A percentile compares a stretch with the other conserved stretches of the same genome.
These are phyloP conservation scores for Chaetomium sp. DNA, from an alignment of 2,329 filamentous ascomycete genomes.

Conservation along the genomic window DNA sequence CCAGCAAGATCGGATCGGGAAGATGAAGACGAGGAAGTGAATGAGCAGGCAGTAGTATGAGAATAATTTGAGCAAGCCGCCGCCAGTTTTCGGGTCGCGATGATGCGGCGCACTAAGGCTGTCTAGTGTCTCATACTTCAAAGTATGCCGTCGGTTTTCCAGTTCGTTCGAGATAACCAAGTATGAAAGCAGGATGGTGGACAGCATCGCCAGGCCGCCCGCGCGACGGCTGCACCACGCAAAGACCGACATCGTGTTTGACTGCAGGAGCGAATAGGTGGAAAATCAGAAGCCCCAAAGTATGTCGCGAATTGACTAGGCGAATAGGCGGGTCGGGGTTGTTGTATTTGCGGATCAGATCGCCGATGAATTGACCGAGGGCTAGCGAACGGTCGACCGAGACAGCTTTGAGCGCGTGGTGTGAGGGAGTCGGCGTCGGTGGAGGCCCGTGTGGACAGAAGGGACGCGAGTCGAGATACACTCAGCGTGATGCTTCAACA, in stretches of 20 bases:
- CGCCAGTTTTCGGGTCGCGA: slow-evolving; percentile 46
- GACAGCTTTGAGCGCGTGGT: slow-evolving; percentile 14
- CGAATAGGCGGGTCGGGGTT: not conserved
- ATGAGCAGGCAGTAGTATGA: slow-evolving; percentile 67
- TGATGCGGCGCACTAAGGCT: slow-evolving; percentile 41
- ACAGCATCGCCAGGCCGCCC: slow-evolving; percentile 58
- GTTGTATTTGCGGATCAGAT: slow-evolving; percentile 3
- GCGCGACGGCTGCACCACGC: slow-evolving; percentile 56
- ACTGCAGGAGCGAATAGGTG: not conserved
- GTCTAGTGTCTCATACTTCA: slow-evolving; percentile 47
- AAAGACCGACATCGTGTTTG: slow-evolving; percentile 54
- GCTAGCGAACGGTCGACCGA: slow-evolving; percentile 18
- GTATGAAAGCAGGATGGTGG: slow-evolving; percentile 53
- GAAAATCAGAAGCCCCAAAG: not conserved
- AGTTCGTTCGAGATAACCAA: slow-evolving; percentile 58
- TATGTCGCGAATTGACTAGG: slow-evolving; percentile 15
- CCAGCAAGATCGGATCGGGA: slow-evolving; percentile 64
- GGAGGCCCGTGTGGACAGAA: slow-evolving; percentile 28
- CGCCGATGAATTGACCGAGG: slow-evolving; percentile 23
- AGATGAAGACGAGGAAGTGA: slow-evolving; percentile 64
- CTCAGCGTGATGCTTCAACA: slow-evolving; percentile 31
- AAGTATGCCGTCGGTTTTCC: slow-evolving; percentile 47
- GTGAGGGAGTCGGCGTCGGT: slow-evolving; percentile 7
- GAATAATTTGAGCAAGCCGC: slow-evolving; percentile 57
- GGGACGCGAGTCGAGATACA: slow-evolving; percentile 31